Evolutionary conservation across 148 eudicot species (phyloP).

Genomic region (Rhododendron griersonianum): DNA sequence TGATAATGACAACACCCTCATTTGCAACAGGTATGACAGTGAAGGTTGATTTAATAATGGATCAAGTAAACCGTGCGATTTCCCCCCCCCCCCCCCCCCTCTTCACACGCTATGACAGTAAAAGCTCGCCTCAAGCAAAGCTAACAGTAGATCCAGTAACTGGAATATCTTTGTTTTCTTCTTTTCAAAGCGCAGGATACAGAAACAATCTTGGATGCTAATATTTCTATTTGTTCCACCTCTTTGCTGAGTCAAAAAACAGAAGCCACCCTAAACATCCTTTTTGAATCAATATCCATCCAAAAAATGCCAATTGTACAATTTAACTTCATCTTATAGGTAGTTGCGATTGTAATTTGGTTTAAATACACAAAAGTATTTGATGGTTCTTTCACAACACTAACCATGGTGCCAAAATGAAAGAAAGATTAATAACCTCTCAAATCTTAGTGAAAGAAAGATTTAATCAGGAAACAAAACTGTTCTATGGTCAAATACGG

Average conservation of each 20-base stretch:
- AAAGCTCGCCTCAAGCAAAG: background rate
- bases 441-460: constrained; percentile 1
- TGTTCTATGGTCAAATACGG: background rate
- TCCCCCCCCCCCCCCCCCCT: too few species aligned
- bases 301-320: background rate
- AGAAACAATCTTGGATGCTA: background rate
- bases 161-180: background rate
- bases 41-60: background rate
- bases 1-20: background rate
- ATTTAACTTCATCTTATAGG: background rate
- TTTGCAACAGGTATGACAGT: background rate
- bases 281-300: background rate
- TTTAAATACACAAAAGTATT: background rate
- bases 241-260: background rate
- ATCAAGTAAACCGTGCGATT: too few species aligned
- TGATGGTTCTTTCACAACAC: background rate
- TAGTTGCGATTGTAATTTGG: background rate
- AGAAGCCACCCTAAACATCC: background rate
- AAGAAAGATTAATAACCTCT: background rate
- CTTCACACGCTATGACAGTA: background rate
- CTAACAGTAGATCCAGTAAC: background rate
- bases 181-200: background rate
- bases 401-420: background rate
- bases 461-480: background rate
- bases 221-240: background rate